Evolutionary conservation across 1,139 yeast species (phyloP).

Genomic region (Sugiyamaella novakii): DNA sequence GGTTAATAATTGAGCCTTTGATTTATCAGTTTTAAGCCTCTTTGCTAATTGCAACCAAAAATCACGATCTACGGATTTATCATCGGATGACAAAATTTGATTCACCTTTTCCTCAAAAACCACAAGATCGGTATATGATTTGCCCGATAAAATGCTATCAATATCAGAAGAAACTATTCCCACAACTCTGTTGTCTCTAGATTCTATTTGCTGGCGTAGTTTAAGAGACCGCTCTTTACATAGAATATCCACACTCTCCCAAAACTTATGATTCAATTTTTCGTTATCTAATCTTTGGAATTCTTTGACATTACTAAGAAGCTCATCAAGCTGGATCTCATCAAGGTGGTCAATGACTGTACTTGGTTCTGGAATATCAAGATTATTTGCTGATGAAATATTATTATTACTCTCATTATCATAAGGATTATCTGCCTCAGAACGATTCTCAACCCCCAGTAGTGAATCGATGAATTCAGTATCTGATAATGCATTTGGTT

Average conservation of each 20-base stretch:
- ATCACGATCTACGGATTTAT: conserved; percentile 35
- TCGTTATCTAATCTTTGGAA: conserved; percentile 30
- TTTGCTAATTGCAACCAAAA: conserved; percentile 41
- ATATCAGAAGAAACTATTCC: conserved; percentile 38
- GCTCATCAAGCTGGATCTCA: conserved; percentile 25
- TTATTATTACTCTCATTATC: conserved; percentile 3
- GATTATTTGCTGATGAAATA: conserved; percentile 18
- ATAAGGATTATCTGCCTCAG: conserved; percentile 18
- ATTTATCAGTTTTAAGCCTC: conserved; percentile 34
- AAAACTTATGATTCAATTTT: conserved; percentile 28
- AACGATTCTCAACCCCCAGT: conserved; percentile 20
- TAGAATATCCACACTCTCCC: conserved; percentile 28
- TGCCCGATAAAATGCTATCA: conserved; percentile 36
- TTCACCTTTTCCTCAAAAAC: conserved; percentile 34
- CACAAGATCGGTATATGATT: conserved; percentile 34
- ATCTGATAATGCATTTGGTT: conserved; percentile 27
- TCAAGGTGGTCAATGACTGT: conserved; percentile 28
- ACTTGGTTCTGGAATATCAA: conserved; percentile 31
- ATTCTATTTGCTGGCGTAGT: conserved; percentile 1
- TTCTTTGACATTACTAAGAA: conserved; percentile 28
- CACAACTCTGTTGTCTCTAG: conserved; percentile 28
- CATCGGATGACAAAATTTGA: conserved; percentile 30
- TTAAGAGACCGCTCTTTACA: conserved; percentile 19
- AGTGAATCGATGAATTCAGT: conserved; percentile 24
- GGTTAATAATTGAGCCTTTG: conserved; percentile 29